These are phyloP conservation scores for Suhomyces guaymorum DNA, from an alignment of 1,139 yeast species.

Conservation along the genomic window DNA sequence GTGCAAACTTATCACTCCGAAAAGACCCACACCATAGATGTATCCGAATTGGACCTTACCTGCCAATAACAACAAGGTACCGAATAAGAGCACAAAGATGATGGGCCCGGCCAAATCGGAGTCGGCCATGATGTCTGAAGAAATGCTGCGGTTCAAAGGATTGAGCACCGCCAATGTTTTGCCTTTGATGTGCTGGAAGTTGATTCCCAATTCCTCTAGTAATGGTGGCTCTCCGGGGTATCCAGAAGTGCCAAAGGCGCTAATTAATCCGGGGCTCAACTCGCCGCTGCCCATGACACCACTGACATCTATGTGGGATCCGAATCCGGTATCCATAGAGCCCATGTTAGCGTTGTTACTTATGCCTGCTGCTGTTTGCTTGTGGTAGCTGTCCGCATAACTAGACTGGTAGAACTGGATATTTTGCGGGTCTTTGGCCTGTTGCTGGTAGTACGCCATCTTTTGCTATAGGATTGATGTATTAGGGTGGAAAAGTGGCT, in stretches of 20 bases:
- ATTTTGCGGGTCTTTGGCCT: constrained; percentile 37
- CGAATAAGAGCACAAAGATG: constrained; percentile 83
- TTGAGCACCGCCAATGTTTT: constrained; percentile 87
- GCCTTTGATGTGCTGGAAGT: constrained; percentile 80
- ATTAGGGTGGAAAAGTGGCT: background rate
- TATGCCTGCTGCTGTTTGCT: constrained; percentile 16
- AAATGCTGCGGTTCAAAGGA: constrained; percentile 61
- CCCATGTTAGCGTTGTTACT: constrained; percentile 28
- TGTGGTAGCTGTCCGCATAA: constrained; percentile 35
- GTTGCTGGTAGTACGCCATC: constrained; percentile 47
- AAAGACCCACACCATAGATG: constrained; percentile 91
- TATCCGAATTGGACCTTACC: constrained; percentile 98
- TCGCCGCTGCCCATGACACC: constrained; percentile 56
- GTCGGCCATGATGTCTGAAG: constrained; percentile 81
- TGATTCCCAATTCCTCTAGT: constrained; percentile 89
- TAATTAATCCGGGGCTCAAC: constrained; percentile 74
- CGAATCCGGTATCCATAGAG: constrained; percentile 43
- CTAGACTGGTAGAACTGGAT: constrained; percentile 50
- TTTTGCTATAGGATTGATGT: background rate
- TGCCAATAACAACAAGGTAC: constrained; percentile 75
- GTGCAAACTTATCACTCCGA: constrained; percentile 86
- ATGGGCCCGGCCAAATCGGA: constrained; percentile 96
- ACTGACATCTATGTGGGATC: constrained; percentile 41
- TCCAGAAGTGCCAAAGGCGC: constrained; percentile 93
- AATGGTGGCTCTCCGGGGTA: constrained; percentile 93